Evolutionary conservation across 306 rosid genomes (phyloP).

Genomic region (Quercus wislizeni): DNA sequence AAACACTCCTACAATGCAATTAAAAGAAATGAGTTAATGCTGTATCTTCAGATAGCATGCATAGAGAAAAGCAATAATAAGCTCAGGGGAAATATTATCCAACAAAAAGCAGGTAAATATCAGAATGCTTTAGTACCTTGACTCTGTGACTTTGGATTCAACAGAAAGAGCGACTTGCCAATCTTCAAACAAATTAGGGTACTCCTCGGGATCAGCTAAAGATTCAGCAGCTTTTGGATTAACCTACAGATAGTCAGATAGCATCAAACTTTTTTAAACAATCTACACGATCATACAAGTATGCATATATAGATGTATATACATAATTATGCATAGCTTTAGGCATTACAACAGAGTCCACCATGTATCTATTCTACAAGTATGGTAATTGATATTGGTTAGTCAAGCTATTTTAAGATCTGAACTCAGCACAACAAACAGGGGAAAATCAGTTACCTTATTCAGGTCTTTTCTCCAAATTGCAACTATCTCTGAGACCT

Average conservation of each 20-base stretch:
- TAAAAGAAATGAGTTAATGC: conserved; percentile 21
- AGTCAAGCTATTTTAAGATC: neutral
- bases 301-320: neutral
- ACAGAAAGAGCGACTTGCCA: conserved; percentile 97
- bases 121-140: conserved; percentile 44
- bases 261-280: conserved; percentile 13
- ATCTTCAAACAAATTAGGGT: conserved; percentile 89
- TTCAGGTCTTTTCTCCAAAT: conserved; percentile 93
- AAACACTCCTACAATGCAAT: conserved; percentile 58
- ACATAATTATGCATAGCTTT: neutral
- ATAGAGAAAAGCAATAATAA: neutral
- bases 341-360: conserved; percentile 4
- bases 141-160: conserved; percentile 68
- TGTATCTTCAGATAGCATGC: conserved; percentile 8
- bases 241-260: conserved; percentile 47
- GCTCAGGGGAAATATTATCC: neutral
- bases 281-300: neutral
- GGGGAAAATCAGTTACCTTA: conserved; percentile 53
- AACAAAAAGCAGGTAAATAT: neutral
- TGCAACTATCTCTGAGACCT: conserved; percentile 93
- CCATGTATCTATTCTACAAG: neutral
- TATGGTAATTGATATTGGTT: neutral
- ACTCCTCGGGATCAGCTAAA: conserved; percentile 97
- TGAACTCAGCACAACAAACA: neutral
- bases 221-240: conserved; percentile 95